Base-by-base conservation (phyloP, 23 red algal species). In the Gracilaria vermiculophylla region DNA sequence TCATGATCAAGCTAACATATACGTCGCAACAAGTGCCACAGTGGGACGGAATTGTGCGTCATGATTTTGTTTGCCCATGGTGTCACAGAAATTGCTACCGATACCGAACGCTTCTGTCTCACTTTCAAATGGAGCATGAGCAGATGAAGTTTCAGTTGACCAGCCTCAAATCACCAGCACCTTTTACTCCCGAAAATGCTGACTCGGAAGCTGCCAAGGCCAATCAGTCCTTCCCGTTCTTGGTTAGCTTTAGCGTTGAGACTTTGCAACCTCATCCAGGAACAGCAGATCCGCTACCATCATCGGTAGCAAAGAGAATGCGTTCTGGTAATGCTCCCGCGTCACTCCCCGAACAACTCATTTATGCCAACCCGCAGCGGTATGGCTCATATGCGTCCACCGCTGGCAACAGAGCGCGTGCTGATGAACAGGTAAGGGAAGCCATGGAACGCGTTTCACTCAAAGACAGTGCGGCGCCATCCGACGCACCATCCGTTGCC, bases 41-140 rank as follows among this genome's bases (percentile, higher is more conserved):
- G 19, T 91, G 87, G 87, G 32, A 91, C 36, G 87, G 87, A n/a
- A 55, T 91, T 15, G 43, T 81, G 8, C 37, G 74, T 16, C 87
- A 81, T 23, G 87, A 91, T 58, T 91, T 91, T 73, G 40, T 91
- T 66, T 91, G 87, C 32, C 87, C 87, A 2, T 91, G 87, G 87
- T 91, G 87, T 81, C 87, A 81, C 49, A 53, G 75, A 12, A 81
- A 91, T 44, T 91, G 74, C 28, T 81, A 70, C 62, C 48, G 87
- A 53, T 81, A 78, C 78, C 73, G 87, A 48, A 73, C 87, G 19
- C 62, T 91, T 54, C 34, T 91, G 35, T 51, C n/a, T 52, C 87
- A 91, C 41, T 81, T 91, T 50, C 87, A 91, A 60, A 74, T 80
- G 44, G 87, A 91, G 62, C 87, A 91, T 62, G 76, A 91, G 10